These are phyloP conservation scores for Lipomyces mesembrius DNA, from an alignment of 805 yeast species.

Conservation along the genomic window DNA sequence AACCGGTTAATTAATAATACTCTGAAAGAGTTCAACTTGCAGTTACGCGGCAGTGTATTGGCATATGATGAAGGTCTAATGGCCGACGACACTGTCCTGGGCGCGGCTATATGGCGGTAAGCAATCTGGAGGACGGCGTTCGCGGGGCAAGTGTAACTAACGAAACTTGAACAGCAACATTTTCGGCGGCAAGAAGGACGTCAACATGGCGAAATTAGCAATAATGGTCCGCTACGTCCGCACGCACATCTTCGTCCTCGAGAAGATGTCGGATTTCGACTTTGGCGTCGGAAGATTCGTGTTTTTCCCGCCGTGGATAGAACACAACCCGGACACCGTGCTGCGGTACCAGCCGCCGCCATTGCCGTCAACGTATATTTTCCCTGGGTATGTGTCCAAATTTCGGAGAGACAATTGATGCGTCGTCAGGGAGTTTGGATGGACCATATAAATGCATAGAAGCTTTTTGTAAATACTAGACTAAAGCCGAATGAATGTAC, in stretches of 20 bases:
- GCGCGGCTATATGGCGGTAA: conserved; percentile 50
- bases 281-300: conserved; percentile 88
- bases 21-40: conserved; percentile 87
- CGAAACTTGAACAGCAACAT: conserved; percentile 61
- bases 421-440: background rate
- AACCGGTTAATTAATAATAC: conserved; percentile 83
- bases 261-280: conserved; percentile 84
- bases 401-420: conserved; percentile 16
- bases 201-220: conserved; percentile 82
- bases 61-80: conserved; percentile 93
- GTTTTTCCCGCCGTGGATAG: conserved; percentile 80
- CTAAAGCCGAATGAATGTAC: too few species aligned
- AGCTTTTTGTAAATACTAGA: background rate
- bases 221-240: conserved; percentile 89
- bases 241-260: conserved; percentile 84
- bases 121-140: background rate
- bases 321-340: conserved; percentile 56
- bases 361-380: conserved; percentile 26
- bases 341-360: conserved; percentile 32
- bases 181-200: conserved; percentile 74
- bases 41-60: conserved; percentile 83
- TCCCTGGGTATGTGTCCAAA: conserved; percentile 35
- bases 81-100: conserved; percentile 60
- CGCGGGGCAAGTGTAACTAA: background rate
- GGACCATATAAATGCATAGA: too few species aligned